Base-by-base conservation (phyloP, 1,284 basidiomycete genomes). In the Papiliotrema laurentii region DNA sequence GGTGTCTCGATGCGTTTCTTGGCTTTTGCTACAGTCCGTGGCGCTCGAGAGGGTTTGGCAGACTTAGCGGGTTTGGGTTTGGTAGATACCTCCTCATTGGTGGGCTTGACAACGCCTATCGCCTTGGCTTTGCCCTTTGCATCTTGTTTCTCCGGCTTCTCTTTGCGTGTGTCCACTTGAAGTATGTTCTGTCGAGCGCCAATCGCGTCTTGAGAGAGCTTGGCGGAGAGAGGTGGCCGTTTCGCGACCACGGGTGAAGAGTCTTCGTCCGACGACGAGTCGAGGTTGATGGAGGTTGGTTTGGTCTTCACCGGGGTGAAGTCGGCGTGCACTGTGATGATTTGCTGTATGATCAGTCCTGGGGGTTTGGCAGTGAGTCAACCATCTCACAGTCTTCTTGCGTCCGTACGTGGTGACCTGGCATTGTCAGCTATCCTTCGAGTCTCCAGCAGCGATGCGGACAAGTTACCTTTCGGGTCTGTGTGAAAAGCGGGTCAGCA, bases 361-460 rank as follows among this genome's bases (percentile, higher is more conserved):
- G 24, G 21, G 16, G 11, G 3, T 26, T 16, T 34, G 24, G 24
- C 30, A 31, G 4, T 38, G 21, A 33, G 19, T 24, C n/a, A 24
- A 28, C 28, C 18, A 3, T 46, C 67, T 57, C 40, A 72, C 70
- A 5, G 60, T 64, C 49, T 64, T 64, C 45, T 64, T 66, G 27
- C 56, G 57, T 21, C 71, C 72, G 45, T 74, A 74, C 5, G 68
- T 68, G 7, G 59, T 69, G 53, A 74, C 68, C 63, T 72, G 50
- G 26, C 25, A 9, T 6, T 28, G 13, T 41, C 40, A 51, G 40
- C 34, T 39, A 41, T 50, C n/a, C 11, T 36, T 16, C 27, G 13
- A 25, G 9, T 19, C 36, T 19, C 18, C 33, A 43, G 16, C 6
- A 24, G 16, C 9, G 24, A 18, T 10, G 2, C 5, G 1, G 14